phyloP scores from a whole-genome alignment of 1,284 basidiomycete genomes.

The Rhodofomes roseus region DNA sequence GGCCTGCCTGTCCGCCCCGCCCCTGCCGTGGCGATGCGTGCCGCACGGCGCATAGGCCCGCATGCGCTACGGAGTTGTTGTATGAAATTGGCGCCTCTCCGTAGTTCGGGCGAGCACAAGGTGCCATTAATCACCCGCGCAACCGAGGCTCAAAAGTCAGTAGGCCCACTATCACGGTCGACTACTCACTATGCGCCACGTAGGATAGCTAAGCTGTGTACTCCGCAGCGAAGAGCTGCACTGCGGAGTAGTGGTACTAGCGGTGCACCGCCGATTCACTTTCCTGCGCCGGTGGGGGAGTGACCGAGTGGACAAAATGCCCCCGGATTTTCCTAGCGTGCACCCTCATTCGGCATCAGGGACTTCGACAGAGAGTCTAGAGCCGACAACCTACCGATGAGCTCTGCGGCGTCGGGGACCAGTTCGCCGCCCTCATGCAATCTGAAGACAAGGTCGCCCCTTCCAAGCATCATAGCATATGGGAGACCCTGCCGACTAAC shows the following conservation, averaged over 20 bases:
- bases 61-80: background rate
- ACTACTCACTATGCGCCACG: background rate
- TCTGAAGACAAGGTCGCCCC: background rate
- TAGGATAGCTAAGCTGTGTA: background rate
- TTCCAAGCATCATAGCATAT: no score
- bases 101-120: background rate
- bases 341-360: background rate
- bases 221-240: background rate
- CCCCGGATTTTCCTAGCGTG: background rate
- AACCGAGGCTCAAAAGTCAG: background rate
- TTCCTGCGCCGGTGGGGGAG: background rate
- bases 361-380: background rate
- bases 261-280: background rate
- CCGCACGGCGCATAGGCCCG: background rate
- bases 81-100: background rate
- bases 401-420: background rate
- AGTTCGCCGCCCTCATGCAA: background rate
- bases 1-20: background rate
- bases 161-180: background rate
- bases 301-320: background rate
- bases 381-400: background rate
- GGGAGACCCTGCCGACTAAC: background rate
- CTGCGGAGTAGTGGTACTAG: background rate
- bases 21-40: background rate
- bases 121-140: background rate